Evolutionary conservation across 352 stramenopile species (phyloP), one percentile per base, ranked within the genome.

Genomic region (Phytophthora foliorum): DNA sequence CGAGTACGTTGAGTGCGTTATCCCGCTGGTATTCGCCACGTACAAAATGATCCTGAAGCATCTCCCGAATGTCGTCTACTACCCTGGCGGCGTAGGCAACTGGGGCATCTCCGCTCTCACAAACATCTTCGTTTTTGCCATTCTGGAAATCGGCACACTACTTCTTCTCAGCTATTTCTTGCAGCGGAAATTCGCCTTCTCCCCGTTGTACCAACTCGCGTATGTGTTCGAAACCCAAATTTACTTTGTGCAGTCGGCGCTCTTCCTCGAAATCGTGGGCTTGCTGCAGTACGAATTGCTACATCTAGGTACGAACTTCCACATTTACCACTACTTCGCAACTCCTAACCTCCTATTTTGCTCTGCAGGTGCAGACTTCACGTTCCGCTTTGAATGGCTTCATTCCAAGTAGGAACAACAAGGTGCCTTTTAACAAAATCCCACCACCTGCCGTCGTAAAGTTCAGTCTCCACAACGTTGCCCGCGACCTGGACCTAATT

Each of bases 1-100:
- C 22, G 73, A 84, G 44, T 84, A 84, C 57, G 58, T 84, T 29
- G 73, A 80, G 56, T 78, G 70, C n/a, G 46, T 82, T 21, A 58
- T 82, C 17, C 77, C 77, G 6, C 53, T 74, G 9, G 44, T 79
- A 2, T 84, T 77, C 38, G 69, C 57, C 5, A n/a, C 63, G 11
- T 81, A 79, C 56, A 70, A 77, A 32, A 48, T 69, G 16, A 46
- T 74, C 42, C 52, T 86, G 4, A 63, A 65, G 29, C 25, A 78
- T 16, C 44, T 86, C 9, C 75, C 78, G 10, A 78, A 78, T 29
- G 67, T 64, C 25, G 32, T 51, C 19, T 86, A 81, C 57, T 86
- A 67, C n/a, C 57, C 46, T 67, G 34, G 44, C 22, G 57, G 57
- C 0, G 41, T 50, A 22, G 50, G 48, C 13, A 71, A 38, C 36